Percentiles rank a stretch among this genome's conserved stretches.
Evolutionary conservation across 1,284 basidiomycete species (phyloP).

Genomic region (Boletus albobrunnescens): DNA sequence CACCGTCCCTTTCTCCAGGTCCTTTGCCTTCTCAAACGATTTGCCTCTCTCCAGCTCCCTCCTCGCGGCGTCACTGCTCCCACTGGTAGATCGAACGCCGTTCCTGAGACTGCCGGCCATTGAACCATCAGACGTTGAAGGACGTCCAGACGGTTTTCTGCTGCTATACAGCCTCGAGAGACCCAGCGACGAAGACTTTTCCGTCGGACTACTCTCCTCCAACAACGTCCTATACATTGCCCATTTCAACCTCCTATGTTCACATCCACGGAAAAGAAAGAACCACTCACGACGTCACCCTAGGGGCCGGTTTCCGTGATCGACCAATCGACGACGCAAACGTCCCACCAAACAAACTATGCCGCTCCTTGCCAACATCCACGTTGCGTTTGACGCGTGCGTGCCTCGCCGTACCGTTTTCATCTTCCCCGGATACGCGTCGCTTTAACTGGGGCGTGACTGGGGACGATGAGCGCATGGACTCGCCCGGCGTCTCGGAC

Average conservation of each 20-base stretch:
- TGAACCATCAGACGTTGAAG: conserved; percentile 37
- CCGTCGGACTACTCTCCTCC: conserved; percentile 24
- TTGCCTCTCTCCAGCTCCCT: conserved; percentile 17
- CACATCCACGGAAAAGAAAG: background rate
- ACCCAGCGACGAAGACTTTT: conserved; percentile 41
- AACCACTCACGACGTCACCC: conserved; percentile 51
- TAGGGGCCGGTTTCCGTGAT: conserved; percentile 76
- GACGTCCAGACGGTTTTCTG: conserved; percentile 40
- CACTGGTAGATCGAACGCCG: background rate
- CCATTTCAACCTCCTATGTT: background rate
- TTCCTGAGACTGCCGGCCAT: conserved; percentile 12
- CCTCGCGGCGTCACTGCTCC: conserved; percentile 10
- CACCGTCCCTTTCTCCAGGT: conserved; percentile 18
- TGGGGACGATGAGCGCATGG: conserved; percentile 23
- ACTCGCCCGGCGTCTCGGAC: conserved; percentile 13
- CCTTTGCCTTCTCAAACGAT: conserved; percentile 21
- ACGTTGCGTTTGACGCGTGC: conserved; percentile 47
- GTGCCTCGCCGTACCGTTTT: conserved; percentile 37
- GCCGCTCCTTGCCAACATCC: conserved; percentile 59
- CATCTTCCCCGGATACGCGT: conserved; percentile 26
- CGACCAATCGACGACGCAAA: conserved; percentile 59
- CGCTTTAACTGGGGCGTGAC: conserved; percentile 20
- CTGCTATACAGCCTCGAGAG: conserved; percentile 48
- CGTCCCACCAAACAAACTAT: conserved; percentile 72
- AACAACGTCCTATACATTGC: conserved; percentile 23